Evolutionary conservation across 2,329 filamentous ascomycete genomes (phyloP), one percentile per base, ranked within the genome.

Genomic region (Colletotrichum salicis): DNA sequence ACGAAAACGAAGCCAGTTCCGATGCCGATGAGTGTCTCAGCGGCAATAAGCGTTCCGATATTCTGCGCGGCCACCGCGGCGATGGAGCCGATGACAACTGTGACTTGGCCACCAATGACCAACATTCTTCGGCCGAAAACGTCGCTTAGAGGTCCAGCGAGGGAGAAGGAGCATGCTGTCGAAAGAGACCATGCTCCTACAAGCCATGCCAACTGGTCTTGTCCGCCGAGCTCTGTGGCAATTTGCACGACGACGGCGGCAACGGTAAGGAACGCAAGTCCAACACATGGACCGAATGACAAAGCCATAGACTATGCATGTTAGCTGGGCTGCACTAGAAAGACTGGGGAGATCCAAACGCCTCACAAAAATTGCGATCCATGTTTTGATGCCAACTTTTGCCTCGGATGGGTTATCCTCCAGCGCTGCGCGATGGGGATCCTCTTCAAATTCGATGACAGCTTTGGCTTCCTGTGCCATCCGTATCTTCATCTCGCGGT

Each of bases 1-100:
- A 80, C 79, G 37, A 81, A 80, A 35, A 80, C 76, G 24, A 80
- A 72, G 22, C 80, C 80, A 10, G 77, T 76, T 1, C 79, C 79
- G 33, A 81, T 78, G 15, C 80, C 79, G 57, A 80, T 75, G 10
- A 81, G 75, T 0, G 79, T 79, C 19, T 75, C 73, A 4, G 77
- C 79, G 2, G 78, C 78, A 5, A 76, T 76, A 5, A 80, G 75
- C 11, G 56, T 75, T 0, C 67, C 67, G 3, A 76, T 77, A 24
- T 72, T 69, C 5, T 79, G 58, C 3, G 79, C 77, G 4, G 77
- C 75, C 11, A 74, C 70, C 13, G 75, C 77, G 11, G 78, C 72
- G 35, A 80, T 77, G 76, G 51, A 64, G 15, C 72, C 72, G 22
- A 73, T n/a, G 2, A 35, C 31, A 13, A 65, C 64, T 13, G 58